Percentiles rank a stretch among this genome's conserved stretches.
Conservation (phyloP, 768 basidiomycete species). For the Phlegmacium glaucopus region DNA sequence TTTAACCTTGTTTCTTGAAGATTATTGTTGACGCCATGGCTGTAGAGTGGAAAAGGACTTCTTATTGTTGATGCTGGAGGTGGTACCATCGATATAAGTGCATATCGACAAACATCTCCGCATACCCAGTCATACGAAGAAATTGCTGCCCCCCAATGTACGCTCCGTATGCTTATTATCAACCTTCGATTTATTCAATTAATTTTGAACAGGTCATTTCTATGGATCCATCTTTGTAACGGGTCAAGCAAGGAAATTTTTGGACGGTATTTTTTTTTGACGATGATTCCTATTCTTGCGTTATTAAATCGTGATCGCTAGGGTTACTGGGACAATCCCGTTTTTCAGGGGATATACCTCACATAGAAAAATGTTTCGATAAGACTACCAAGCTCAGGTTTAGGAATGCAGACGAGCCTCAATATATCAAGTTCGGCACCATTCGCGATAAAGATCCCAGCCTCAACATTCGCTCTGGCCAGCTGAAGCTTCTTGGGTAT, state of each 20-base stretch:
- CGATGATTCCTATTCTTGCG: background rate
- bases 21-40: background rate
- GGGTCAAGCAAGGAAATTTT: constrained; percentile 29
- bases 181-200: background rate
- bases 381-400: constrained; percentile 46
- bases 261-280: constrained; percentile 26
- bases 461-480: constrained; percentile 41
- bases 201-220: constrained; percentile 31
- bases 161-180: background rate
- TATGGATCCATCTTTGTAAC: constrained; percentile 44
- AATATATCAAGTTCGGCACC: constrained; percentile 46
- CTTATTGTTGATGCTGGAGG: constrained; percentile 46
- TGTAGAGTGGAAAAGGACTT: background rate
- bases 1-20: background rate
- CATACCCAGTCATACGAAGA: constrained; percentile 44
- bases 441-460: constrained; percentile 34
- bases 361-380: constrained; percentile 45
- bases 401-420: constrained; percentile 33
- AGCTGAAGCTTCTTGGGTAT: constrained; percentile 40
- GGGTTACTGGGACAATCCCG: constrained; percentile 35
- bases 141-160: constrained; percentile 37
- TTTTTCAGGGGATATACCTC: constrained; percentile 36
- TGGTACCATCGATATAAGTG: constrained; percentile 52
- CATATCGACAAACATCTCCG: constrained; percentile 33
- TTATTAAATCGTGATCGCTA: background rate